Evolutionary conservation across 371 early-diverging fungal species (phyloP).

Genomic region (Apophysomyces ossiformis): DNA sequence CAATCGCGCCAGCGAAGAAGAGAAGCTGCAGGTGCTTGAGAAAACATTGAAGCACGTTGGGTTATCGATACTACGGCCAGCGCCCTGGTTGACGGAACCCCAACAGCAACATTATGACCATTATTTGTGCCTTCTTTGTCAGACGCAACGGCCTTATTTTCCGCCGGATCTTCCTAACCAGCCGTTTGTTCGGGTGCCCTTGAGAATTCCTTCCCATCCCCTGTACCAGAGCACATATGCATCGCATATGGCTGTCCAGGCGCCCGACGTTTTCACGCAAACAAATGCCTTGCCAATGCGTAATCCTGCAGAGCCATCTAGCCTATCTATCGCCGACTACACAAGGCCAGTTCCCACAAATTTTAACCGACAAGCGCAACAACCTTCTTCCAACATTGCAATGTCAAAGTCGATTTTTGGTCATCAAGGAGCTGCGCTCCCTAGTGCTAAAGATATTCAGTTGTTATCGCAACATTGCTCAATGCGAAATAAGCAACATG

Average conservation of each 20-base stretch:
- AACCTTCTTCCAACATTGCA: background rate
- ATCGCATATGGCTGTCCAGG: background rate
- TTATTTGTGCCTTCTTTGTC: conserved; percentile 15
- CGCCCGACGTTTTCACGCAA: background rate
- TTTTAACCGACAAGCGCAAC: too few species aligned
- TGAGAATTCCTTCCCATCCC: conserved; percentile 16
- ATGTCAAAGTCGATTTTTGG: background rate
- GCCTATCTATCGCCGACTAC: background rate
- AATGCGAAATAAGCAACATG: background rate
- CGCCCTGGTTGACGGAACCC: background rate
- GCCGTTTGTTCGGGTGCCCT: conserved; percentile 20
- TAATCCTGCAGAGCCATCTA: background rate
- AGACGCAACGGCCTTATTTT: conserved; percentile 21
- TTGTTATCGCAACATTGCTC: background rate
- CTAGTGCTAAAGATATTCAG: background rate
- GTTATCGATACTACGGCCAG: conserved; percentile 6
- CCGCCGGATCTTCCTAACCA: conserved; percentile 13
- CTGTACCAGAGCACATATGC: background rate
- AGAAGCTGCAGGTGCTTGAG: conserved; percentile 14
- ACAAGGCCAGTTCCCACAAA: background rate
- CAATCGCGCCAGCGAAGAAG: conserved; percentile 22
- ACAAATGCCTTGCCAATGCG: background rate
- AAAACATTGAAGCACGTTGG: conserved; percentile 11
- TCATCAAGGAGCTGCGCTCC: background rate
- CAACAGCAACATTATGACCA: background rate